Evolutionary conservation across 208 protist genomes (phyloP).

Genomic region (Crithidia sp.): DNA sequence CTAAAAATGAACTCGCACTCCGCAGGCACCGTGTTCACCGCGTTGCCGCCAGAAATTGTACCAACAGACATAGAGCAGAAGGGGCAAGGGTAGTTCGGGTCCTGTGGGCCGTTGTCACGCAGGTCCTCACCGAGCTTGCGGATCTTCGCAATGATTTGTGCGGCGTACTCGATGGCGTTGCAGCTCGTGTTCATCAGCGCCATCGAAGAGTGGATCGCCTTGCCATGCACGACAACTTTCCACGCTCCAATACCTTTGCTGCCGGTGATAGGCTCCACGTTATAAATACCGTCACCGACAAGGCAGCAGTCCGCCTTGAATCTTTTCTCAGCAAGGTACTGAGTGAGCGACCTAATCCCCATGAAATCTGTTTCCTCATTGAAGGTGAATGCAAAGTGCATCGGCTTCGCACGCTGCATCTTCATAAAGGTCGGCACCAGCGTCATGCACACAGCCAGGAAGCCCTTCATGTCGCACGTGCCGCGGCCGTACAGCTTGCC

Average conservation of each 20-base stretch:
- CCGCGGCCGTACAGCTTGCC: slow-evolving; percentile 56
- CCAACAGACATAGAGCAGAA: slow-evolving; percentile 39
- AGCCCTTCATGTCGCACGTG: slow-evolving; percentile 56
- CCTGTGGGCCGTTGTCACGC: slow-evolving; percentile 28
- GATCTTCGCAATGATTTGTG: slow-evolving; percentile 46
- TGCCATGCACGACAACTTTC: slow-evolving; percentile 46
- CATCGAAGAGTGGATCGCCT: slow-evolving; percentile 55
- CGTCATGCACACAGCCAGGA: slow-evolving; percentile 40
- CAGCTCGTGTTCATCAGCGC: slow-evolving; percentile 47
- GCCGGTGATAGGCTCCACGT: slow-evolving; percentile 34
- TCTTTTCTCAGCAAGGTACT: slow-evolving; percentile 31
- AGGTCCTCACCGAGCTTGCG: slow-evolving; percentile 31
- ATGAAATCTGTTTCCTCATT: slow-evolving; percentile 44
- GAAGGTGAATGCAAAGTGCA: slow-evolving; percentile 47
- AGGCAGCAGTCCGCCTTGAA: slow-evolving; percentile 50
- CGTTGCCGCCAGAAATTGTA: slow-evolving; percentile 47
- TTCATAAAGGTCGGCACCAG: slow-evolving; percentile 35
- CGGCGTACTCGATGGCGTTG: slow-evolving; percentile 47
- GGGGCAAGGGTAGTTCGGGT: slow-evolving; percentile 24
- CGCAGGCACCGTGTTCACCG: slow-evolving; percentile 50
- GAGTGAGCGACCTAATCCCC: slow-evolving; percentile 33
- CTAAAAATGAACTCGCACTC: slow-evolving; percentile 47
- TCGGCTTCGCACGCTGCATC: slow-evolving; percentile 42
- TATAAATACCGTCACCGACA: slow-evolving; percentile 34
- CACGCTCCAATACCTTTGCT: slow-evolving; percentile 44